Evolutionary conservation across 2,329 filamentous ascomycete species (phyloP).

Genomic region (Pestalotiopsis sp.): DNA sequence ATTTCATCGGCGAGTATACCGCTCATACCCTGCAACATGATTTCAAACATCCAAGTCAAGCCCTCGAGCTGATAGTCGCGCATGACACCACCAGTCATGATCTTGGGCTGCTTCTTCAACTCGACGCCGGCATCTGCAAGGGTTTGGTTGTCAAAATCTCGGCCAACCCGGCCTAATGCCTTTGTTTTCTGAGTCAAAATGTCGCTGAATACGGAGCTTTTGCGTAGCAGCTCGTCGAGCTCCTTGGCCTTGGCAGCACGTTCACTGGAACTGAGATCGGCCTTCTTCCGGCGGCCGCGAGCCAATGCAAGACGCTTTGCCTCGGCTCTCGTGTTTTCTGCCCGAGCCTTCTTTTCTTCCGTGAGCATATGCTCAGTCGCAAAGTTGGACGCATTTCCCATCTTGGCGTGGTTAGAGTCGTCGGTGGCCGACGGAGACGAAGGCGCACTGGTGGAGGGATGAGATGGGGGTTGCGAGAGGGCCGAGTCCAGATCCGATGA

Average conservation of each 20-base stretch:
- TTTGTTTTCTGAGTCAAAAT: constrained; percentile 67
- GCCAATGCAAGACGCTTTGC: constrained; percentile 42
- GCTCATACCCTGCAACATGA: constrained; percentile 78
- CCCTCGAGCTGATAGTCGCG: constrained; percentile 93
- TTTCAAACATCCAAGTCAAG: constrained; percentile 92
- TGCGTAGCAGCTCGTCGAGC: constrained; percentile 60
- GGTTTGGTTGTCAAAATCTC: constrained; percentile 60
- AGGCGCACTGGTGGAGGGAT: constrained; percentile 22
- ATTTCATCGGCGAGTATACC: constrained; percentile 94
- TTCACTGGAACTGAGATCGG: constrained; percentile 52
- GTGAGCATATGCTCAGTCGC: constrained; percentile 35
- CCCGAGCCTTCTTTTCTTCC: constrained; percentile 49
- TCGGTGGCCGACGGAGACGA: constrained; percentile 25
- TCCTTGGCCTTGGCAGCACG: constrained; percentile 61
- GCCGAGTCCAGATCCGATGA: constrained; percentile 11
- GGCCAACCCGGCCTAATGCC: constrained; percentile 64
- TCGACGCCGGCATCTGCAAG: constrained; percentile 69
- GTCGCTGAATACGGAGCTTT: constrained; percentile 64
- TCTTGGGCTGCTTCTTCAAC: constrained; percentile 83
- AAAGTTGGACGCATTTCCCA: constrained; percentile 28
- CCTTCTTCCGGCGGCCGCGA: constrained; percentile 46
- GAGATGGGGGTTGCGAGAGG: constrained; percentile 15
- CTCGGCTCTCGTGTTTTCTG: constrained; percentile 51
- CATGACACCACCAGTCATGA: constrained; percentile 88
- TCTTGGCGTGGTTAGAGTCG: constrained; percentile 20